A percentile compares a stretch with the other conserved stretches of the same genome.
These are phyloP conservation scores for Penicillium brevicompactum DNA, from an alignment of 2,329 filamentous ascomycete species.

Conservation along the genomic window DNA sequence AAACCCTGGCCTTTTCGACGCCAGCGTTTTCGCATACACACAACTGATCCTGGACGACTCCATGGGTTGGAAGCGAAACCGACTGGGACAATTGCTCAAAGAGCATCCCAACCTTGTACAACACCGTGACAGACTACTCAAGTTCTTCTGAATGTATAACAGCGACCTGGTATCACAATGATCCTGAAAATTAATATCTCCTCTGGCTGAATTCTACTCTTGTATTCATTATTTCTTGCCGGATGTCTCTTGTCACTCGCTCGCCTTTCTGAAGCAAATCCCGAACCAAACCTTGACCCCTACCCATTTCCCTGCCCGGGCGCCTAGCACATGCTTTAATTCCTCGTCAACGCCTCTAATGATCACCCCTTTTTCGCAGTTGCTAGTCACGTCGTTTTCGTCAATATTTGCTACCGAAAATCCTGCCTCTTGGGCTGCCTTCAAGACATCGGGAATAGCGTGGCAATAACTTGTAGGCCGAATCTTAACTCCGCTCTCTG, in stretches of 20 bases:
- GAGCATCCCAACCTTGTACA: conserved; percentile 64
- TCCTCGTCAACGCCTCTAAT: conserved; percentile 54
- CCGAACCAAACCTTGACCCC: conserved; percentile 58
- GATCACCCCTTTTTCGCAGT: conserved; percentile 28
- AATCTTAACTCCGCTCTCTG: conserved; percentile 57
- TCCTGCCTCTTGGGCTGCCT: conserved; percentile 50
- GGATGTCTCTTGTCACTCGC: neutral
- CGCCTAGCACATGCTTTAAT: conserved; percentile 62
- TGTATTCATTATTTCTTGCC: neutral
- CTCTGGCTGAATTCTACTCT: neutral
- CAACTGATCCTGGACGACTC: conserved; percentile 71
- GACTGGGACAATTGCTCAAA: conserved; percentile 59
- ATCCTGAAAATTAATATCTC: conserved; percentile 6
- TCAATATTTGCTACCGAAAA: conserved; percentile 46
- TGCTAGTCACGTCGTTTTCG: conserved; percentile 1
- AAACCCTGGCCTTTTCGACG: conserved; percentile 77
- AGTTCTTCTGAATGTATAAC: conserved; percentile 48
- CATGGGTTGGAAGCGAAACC: conserved; percentile 66
- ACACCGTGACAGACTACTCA: conserved; percentile 63
- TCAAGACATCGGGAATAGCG: conserved; percentile 54
- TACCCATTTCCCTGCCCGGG: conserved; percentile 66
- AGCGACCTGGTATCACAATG: conserved; percentile 5
- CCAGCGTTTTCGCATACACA: conserved; percentile 86
- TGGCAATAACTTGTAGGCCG: conserved; percentile 62
- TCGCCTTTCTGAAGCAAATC: conserved; percentile 47